Evolutionary conservation across 768 basidiomycete genomes (phyloP), one percentile per base, ranked within the genome.

Genomic region (Tulasnella sp.): DNA sequence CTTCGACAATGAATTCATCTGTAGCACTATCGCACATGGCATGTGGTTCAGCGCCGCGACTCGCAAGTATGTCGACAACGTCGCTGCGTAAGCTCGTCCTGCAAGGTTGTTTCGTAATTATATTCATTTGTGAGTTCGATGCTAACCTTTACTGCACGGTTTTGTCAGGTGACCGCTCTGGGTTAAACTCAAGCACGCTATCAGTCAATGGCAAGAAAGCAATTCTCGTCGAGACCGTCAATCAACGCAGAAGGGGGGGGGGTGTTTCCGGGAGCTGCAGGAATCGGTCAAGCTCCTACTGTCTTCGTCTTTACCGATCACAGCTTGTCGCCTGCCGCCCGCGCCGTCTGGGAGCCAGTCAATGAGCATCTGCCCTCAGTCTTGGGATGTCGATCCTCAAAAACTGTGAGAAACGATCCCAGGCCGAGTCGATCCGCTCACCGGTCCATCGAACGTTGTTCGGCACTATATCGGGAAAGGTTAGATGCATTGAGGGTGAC

Each of bases 381-480:
- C 42, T n/a, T 12, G 42, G 12, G n/a, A 12, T n/a, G 12, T n/a
- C 42, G 12, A 96, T 99, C 79, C 84, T 98, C 77, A 95, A 99
- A 79, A 97, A 98, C 76, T 96, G 98, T 81, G 95, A 95, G 83
- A n/a, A 91, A 95, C 80, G 98, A 98, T 80, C 95, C 96, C 22
- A 97, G 95, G 85, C 89, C 92, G 81, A 94, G 84, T 98, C 95
- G 0, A 90, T 99, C 76, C 96, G 98, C n/a, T 81, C 98, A 98
- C 76, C 97, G 96, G 84, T 97, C 97, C 79, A 92, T 98, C 81
- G 98, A 98, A 82, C 97, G 97, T 52, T 96, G 95, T 90, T 3
- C 98, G 98, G 75, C 92, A 96, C 36, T 78, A 89, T 94, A 0
- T 90, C 93, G 86, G 96, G 97, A 82, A 94, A 92, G 82, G 94